A percentile compares a stretch with the other conserved stretches of the same genome.
Evolutionary conservation across 164 flowering plant genomes (phyloP).

Genomic region (Nelumbo lutea): DNA sequence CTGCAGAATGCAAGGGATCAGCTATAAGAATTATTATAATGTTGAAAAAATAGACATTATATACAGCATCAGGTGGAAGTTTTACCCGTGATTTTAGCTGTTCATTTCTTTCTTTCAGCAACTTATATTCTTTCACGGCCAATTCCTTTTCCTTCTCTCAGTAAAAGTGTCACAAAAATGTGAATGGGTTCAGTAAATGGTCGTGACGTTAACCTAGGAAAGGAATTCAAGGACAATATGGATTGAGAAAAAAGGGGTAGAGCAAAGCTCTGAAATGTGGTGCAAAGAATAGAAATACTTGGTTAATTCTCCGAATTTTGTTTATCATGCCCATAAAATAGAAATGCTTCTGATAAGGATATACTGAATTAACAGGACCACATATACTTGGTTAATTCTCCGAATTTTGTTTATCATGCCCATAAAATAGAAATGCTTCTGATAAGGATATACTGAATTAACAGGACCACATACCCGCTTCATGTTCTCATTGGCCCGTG

Average conservation of each 20-base stretch:
- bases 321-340: background rate
- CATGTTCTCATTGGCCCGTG: constrained; percentile 56
- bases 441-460: background rate
- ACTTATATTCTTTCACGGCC: constrained; percentile 50
- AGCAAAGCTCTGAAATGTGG: background rate
- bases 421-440: background rate
- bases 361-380: background rate
- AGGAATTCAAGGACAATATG: constrained; percentile 6
- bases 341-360: background rate
- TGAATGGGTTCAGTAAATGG: constrained; percentile 14
- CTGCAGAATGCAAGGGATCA: constrained; percentile 27
- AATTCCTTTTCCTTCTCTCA: constrained; percentile 59
- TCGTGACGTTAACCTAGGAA: constrained; percentile 6
- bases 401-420: background rate
- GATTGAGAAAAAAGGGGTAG: background rate
- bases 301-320: background rate
- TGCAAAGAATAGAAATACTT: background rate
- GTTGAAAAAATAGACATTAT: background rate
- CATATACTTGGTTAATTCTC: background rate
- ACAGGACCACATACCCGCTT: constrained; percentile 48
- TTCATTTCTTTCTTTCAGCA: constrained; percentile 47
- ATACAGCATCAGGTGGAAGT: background rate
- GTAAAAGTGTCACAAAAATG: background rate
- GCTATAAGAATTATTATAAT: background rate
- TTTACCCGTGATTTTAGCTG: constrained; percentile 60